Conservation (phyloP, 441 rosid genomes). For the Iberis amara region DNA sequence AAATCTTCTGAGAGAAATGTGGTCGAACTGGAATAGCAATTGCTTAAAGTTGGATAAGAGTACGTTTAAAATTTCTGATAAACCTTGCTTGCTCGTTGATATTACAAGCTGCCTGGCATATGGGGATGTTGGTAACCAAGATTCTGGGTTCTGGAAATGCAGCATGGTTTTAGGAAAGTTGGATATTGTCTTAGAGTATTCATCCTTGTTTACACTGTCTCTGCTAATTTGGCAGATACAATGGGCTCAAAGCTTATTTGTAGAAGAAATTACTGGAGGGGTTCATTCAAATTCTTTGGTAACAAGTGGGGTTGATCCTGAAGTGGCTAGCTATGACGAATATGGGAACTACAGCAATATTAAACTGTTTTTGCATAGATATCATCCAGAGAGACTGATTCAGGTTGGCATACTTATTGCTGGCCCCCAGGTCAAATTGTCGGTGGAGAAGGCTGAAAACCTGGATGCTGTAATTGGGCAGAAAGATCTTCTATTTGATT, state of each 20-base stretch:
- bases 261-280: conserved; percentile 31
- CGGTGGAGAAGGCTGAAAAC: conserved; percentile 36
- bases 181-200: conserved; percentile 46
- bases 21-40: conserved; percentile 54
- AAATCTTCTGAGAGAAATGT: conserved; percentile 52
- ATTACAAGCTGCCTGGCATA: conserved; percentile 45
- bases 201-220: conserved; percentile 50
- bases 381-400: conserved; percentile 62
- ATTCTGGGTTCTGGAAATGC: conserved; percentile 60
- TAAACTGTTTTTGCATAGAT: conserved; percentile 40
- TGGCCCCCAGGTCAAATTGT: conserved; percentile 60
- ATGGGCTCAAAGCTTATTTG: conserved; percentile 37
- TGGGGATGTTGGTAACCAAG: conserved; percentile 38
- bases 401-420: conserved; percentile 63
- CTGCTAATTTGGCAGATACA: conserved; percentile 54
- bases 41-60: conserved; percentile 42
- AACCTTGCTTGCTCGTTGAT: conserved; percentile 68
- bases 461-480: conserved; percentile 27
- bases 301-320: conserved; percentile 33
- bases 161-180: conserved; percentile 61
- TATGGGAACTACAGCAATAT: conserved; percentile 38
- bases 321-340: conserved; percentile 35
- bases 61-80: conserved; percentile 43
- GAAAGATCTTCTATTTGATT: conserved; percentile 51
- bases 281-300: conserved; percentile 32